Base-by-base conservation (phyloP, 139 green algal genomes). In the Microglena sp. region DNA sequence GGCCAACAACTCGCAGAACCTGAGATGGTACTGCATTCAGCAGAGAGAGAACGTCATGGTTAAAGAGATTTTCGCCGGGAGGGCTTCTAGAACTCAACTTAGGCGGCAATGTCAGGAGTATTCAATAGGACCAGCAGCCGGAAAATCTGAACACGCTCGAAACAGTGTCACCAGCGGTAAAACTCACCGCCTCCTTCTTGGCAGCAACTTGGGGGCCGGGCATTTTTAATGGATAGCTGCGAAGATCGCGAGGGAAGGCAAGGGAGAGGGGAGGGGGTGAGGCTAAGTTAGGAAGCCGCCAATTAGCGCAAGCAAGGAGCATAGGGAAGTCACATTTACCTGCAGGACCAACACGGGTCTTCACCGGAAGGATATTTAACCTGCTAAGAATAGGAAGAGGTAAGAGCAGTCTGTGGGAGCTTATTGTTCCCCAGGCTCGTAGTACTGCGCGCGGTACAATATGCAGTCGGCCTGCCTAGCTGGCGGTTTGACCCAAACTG, bases 281-380 rank as follows among this genome's bases (percentile, higher is more conserved):
- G 1, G 22, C 24, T 2, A 55, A 60, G 35, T 6, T 1, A 21
- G 5, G 61, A n/a, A 21, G 40, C 44, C 15, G 33, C 45, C 65
- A 30, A 43, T 55, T 55, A 67, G 24, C 24, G 26, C 66, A n/a
- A n/a, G n/a, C n/a, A n/a, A n/a, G n/a, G n/a, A n/a, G n/a, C n/a
- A n/a, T n/a, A n/a, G n/a, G n/a, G n/a, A n/a, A n/a, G n/a, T n/a
- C n/a, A n/a, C n/a, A n/a, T n/a, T n/a, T n/a, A 73, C 64, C 45
- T 60, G 69, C 63, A 92, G 83, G 83, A 85, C 85, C 86, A 92
- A 58, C 86, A 77, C 80, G 80, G 83, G 55, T 86, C 77, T 65
- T 77, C 70, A 85, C 82, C 82, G 80, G 82, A 53, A 92, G 77
- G 82, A 81, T 76, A 55, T 92, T 92, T 92, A 92, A 90, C 82